Evolutionary conservation across 2,329 filamentous ascomycete genomes (phyloP).

Genomic region (Pezicula carpinea): DNA sequence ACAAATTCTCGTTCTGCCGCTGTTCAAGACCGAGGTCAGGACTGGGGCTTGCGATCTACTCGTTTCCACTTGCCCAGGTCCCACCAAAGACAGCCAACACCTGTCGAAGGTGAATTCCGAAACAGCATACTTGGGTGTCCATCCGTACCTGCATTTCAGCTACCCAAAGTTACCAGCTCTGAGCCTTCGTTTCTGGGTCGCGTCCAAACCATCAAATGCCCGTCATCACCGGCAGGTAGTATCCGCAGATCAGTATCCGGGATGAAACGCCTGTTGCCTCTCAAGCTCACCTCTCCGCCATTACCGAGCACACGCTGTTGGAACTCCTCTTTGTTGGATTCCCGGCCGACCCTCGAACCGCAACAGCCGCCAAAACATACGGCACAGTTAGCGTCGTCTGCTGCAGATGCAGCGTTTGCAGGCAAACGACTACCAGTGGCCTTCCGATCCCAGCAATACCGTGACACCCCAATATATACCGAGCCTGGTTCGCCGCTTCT

Average conservation of each 20-base stretch:
- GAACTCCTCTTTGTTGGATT: constrained; percentile 4
- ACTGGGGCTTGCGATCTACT: too few species aligned
- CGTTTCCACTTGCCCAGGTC: neutral
- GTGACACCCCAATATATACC: constrained; percentile 21
- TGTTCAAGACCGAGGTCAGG: neutral
- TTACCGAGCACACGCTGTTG: constrained; percentile 7
- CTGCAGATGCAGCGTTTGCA: neutral
- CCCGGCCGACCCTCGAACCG: constrained; percentile 11
- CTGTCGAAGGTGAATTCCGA: neutral
- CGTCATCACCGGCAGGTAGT: neutral
- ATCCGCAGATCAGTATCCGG: constrained; percentile 18
- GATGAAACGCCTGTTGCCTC: constrained; percentile 22
- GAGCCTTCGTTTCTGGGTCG: neutral
- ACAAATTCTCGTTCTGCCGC: too few species aligned
- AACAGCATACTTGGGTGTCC: neutral
- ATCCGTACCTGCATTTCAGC: neutral
- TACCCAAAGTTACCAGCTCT: neutral
- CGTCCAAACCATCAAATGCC: neutral
- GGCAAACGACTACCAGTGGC: constrained; percentile 4
- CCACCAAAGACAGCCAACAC: neutral
- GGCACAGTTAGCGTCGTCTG: neutral
- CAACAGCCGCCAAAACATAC: neutral
- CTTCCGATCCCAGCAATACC: constrained; percentile 11
- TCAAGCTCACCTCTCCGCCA: constrained; percentile 16
- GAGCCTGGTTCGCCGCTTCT: constrained; percentile 16